Conservation (phyloP, 305 asterid species). For the Petunia hybrid region DNA sequence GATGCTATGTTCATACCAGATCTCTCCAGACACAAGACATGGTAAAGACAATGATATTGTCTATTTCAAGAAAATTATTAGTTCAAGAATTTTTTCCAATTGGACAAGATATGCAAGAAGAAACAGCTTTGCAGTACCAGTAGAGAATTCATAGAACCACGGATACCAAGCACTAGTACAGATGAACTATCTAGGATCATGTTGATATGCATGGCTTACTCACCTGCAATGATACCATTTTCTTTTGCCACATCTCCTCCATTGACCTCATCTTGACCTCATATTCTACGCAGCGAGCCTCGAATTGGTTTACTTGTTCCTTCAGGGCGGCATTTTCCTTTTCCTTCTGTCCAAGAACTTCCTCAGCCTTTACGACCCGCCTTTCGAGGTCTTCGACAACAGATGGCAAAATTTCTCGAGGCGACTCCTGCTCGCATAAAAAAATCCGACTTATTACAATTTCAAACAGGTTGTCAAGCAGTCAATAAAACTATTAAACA, state of each 20-base stretch:
- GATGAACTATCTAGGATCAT: constrained; percentile 16
- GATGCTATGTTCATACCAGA: background rate
- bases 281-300: constrained; percentile 76
- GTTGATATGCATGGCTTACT: constrained; percentile 33
- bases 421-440: constrained; percentile 60
- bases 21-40: background rate
- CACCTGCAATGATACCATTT: constrained; percentile 87
- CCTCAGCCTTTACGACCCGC: constrained; percentile 59
- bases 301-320: constrained; percentile 71
- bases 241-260: constrained; percentile 97
- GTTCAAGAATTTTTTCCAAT: constrained; percentile 12
- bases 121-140: background rate
- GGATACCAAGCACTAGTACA: background rate
- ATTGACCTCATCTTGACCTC: constrained; percentile 83
- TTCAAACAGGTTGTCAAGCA: constrained; percentile 25
- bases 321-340: constrained; percentile 72
- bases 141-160: constrained; percentile 10
- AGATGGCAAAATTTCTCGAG: constrained; percentile 56
- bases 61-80: background rate
- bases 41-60: background rate
- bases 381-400: constrained; percentile 78
- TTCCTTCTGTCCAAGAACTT: constrained; percentile 67
- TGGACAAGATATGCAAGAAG: background rate
- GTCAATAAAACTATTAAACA: background rate
- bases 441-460: constrained; percentile 32